Evolutionary conservation across 768 basidiomycete species (phyloP).

Genomic region (Cyclocybe cylindracea): DNA sequence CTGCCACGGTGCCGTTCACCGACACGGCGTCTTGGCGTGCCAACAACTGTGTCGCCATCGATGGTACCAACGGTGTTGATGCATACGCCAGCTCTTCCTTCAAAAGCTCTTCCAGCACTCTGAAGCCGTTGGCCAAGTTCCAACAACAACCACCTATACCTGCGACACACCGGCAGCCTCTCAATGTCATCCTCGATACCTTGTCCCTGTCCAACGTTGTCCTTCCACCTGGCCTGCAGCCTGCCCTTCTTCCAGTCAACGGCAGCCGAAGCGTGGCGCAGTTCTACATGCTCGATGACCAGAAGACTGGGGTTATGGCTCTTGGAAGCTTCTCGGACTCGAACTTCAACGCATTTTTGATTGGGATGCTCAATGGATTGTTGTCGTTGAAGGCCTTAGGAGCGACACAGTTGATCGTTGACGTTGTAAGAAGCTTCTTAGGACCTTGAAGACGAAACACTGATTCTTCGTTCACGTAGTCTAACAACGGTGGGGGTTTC

Average conservation of each 20-base stretch:
- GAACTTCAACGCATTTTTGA: constrained; percentile 41
- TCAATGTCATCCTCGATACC: constrained; percentile 55
- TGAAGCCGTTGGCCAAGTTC: constrained; percentile 33
- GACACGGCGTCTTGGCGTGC: constrained; percentile 50
- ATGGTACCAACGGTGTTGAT: constrained; percentile 51
- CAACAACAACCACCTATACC: constrained; percentile 41
- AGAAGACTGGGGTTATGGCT: constrained; percentile 56
- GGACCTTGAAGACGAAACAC: background rate
- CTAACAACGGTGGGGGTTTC: constrained; percentile 56
- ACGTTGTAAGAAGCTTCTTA: constrained; percentile 44
- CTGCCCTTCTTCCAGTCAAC: constrained; percentile 36
- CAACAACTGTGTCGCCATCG: constrained; percentile 52
- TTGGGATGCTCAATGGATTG: constrained; percentile 48
- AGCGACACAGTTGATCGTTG: constrained; percentile 57
- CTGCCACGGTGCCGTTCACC: constrained; percentile 44
- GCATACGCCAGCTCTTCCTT: constrained; percentile 23
- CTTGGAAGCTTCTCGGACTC: constrained; percentile 58
- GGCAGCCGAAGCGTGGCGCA: constrained; percentile 53
- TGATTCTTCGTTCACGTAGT: constrained; percentile 22
- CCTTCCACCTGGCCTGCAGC: constrained; percentile 40
- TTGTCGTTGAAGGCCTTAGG: constrained; percentile 49
- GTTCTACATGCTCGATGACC: constrained; percentile 54
- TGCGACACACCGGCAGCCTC: constrained; percentile 31
- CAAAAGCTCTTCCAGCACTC: constrained; percentile 6
- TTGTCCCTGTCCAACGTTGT: constrained; percentile 44